Evolutionary conservation across 768 basidiomycete species (phyloP).

Genomic region (Saitozyma sp.): DNA sequence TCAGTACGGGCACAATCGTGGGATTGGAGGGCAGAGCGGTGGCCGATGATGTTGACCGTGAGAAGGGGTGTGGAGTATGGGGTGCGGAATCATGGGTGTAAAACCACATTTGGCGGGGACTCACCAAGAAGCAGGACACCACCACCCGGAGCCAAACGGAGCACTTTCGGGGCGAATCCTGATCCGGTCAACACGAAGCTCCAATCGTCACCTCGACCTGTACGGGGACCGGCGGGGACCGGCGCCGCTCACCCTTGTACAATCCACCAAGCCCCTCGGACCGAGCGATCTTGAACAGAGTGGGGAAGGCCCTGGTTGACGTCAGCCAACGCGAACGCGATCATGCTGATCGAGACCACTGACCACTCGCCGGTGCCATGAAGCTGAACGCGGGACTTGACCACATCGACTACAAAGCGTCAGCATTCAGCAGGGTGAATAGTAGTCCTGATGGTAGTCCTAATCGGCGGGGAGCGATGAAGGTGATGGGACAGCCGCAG

Average conservation of each 20-base stretch:
- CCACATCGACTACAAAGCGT: conserved; percentile 64
- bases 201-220: neutral
- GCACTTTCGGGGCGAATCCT: conserved; percentile 80
- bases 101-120: conserved; percentile 9
- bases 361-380: conserved; percentile 46
- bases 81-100: no score
- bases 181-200: neutral
- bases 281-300: conserved; percentile 53
- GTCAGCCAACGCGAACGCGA: conserved; percentile 34
- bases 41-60: neutral
- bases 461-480: neutral
- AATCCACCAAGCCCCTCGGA: conserved; percentile 54
- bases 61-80: neutral
- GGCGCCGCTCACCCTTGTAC: conserved; percentile 53
- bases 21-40: neutral
- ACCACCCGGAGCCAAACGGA: conserved; percentile 91
- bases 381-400: conserved; percentile 90
- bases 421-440: neutral
- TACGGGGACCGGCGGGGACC: neutral
- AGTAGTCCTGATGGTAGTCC: neutral
- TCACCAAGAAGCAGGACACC: conserved; percentile 79
- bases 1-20: neutral
- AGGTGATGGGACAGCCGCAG: conserved; percentile 33
- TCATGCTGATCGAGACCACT: neutral
- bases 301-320: conserved; percentile 84